These are phyloP conservation scores for Colletotrichum lindemuthianum DNA, from an alignment of 2,329 filamentous ascomycete species.

Conservation along the genomic window DNA sequence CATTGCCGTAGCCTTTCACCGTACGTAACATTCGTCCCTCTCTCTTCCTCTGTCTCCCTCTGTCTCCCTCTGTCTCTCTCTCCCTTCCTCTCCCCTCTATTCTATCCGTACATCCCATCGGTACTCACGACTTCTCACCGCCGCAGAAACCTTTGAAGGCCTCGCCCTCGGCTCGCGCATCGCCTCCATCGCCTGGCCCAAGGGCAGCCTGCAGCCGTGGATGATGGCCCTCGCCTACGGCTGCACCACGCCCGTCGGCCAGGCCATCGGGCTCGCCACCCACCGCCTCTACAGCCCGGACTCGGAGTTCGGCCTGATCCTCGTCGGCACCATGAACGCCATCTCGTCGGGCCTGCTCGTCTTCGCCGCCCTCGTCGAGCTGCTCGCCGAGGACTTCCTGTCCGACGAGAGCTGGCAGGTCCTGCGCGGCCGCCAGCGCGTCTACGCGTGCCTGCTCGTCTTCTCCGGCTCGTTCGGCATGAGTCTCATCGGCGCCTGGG, in stretches of 20 bases:
- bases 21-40: slow-evolving; percentile 42
- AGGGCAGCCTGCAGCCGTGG: slow-evolving; percentile 60
- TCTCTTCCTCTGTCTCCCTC: slow-evolving; percentile 55
- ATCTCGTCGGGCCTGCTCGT: slow-evolving; percentile 77
- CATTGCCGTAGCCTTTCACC: slow-evolving; percentile 82
- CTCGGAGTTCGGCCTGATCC: slow-evolving; percentile 72
- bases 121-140: too few species aligned
- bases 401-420: slow-evolving; percentile 70
- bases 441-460: slow-evolving; percentile 66
- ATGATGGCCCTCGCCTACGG: slow-evolving; percentile 68
- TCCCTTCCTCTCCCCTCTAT: too few species aligned
- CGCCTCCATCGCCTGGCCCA: slow-evolving; percentile 60
- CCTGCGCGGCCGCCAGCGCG: slow-evolving; percentile 62
- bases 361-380: slow-evolving; percentile 77
- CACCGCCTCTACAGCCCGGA: slow-evolving; percentile 76
- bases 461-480: slow-evolving; percentile 69
- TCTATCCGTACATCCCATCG: too few species aligned
- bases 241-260: slow-evolving; percentile 74
- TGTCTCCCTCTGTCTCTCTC: slow-evolving; percentile 41
- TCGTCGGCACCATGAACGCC: slow-evolving; percentile 80
- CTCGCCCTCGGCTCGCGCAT: slow-evolving; percentile 74
- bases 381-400: slow-evolving; percentile 77
- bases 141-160: slow-evolving; percentile 59
- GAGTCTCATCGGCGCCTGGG: slow-evolving; percentile 73
- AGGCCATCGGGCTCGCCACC: slow-evolving; percentile 76